Conservation (phyloP, 1,284 basidiomycete species). For the Boletus sp. region DNA sequence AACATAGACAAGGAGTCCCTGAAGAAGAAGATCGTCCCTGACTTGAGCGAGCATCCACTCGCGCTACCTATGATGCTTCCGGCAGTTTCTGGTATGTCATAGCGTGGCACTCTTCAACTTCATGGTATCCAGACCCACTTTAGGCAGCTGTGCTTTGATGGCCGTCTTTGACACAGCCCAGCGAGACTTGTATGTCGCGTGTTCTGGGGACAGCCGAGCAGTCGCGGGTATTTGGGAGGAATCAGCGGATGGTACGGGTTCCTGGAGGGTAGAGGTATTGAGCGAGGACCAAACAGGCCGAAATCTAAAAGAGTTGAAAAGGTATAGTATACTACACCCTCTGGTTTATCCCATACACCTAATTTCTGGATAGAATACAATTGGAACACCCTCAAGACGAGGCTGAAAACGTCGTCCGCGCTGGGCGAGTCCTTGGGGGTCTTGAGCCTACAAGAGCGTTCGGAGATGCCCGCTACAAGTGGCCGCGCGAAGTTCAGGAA, state of each 20-base stretch:
- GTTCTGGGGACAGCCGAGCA: constrained; percentile 92
- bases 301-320: constrained; percentile 77
- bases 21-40: constrained; percentile 56
- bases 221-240: constrained; percentile 92
- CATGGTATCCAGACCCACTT: constrained; percentile 13
- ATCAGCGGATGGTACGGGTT: constrained; percentile 53
- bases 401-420: constrained; percentile 75
- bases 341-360: background rate
- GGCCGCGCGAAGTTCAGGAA: constrained; percentile 71
- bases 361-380: constrained; percentile 60
- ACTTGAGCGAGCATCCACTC: constrained; percentile 69
- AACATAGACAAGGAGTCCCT: constrained; percentile 50
- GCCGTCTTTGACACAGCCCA: constrained; percentile 83
- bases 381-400: constrained; percentile 89
- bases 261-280: constrained; percentile 90
- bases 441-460: constrained; percentile 95
- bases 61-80: constrained; percentile 72
- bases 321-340: constrained; percentile 41
- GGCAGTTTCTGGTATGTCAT: constrained; percentile 62
- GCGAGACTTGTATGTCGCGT: constrained; percentile 83
- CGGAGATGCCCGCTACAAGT: constrained; percentile 95
- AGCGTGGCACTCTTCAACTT: background rate
- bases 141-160: constrained; percentile 86
- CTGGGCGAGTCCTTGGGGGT: constrained; percentile 88
- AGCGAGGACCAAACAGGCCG: constrained; percentile 95